Percentiles rank a stretch among this genome's conserved stretches.
phyloP scores from a whole-genome alignment of 2,329 filamentous ascomycete genomes.

The Elsinoe perseae region DNA sequence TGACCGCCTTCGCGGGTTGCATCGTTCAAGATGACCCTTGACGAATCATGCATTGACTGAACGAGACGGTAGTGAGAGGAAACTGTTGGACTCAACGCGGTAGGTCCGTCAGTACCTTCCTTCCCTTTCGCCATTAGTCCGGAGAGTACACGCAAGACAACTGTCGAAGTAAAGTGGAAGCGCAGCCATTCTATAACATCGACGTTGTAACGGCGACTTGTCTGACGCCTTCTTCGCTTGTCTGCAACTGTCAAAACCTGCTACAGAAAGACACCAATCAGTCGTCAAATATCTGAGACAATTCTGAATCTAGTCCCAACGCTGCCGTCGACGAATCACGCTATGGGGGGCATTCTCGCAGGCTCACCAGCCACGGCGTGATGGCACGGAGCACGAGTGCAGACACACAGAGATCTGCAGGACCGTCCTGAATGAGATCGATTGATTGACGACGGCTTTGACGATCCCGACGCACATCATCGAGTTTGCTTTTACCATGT shows the following conservation, averaged over 20 bases:
- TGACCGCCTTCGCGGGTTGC: not conserved
- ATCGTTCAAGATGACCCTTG: not conserved
- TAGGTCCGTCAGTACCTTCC: slow-evolving; percentile 8
- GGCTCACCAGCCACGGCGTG: slow-evolving; percentile 10
- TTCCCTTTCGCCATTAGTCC: not conserved
- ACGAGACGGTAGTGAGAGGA: slow-evolving; percentile 1
- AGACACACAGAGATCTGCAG: not conserved
- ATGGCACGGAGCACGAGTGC: not conserved
- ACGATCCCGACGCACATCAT: slow-evolving; percentile 12
- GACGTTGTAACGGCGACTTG: slow-evolving; percentile 10
- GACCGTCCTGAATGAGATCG: slow-evolving; percentile 7
- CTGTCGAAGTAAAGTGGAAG: not conserved
- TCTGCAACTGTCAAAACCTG: not conserved
- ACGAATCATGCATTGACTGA: slow-evolving; percentile 4
- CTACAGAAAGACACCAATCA: not conserved
- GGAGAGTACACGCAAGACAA: slow-evolving; percentile 1
- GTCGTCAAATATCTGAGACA: not conserved
- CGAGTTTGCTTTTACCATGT: slow-evolving; percentile 1
- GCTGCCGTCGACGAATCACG: slow-evolving; percentile 6
- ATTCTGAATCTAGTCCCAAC: slow-evolving; percentile 13
- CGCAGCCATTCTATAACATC: not conserved
- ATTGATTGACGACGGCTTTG: slow-evolving; percentile 9
- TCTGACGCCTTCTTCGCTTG: slow-evolving; percentile 4
- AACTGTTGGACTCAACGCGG: not conserved
- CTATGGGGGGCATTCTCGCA: too few species aligned